These are phyloP conservation scores for Cyclocybe aegerita DNA, from an alignment of 768 basidiomycete species.

Conservation along the genomic window DNA sequence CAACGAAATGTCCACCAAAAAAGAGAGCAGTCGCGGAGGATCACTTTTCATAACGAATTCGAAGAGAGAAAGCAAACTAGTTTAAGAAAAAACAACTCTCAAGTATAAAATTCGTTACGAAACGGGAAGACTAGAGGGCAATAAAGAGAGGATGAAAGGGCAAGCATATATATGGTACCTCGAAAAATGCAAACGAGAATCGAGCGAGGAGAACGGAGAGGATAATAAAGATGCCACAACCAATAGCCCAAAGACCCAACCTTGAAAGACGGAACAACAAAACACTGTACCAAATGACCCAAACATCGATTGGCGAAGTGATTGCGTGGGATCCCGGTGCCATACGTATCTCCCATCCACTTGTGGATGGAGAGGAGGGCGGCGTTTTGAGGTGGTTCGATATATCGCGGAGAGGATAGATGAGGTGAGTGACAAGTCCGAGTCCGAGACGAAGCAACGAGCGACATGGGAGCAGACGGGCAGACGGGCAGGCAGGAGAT, in stretches of 20 bases:
- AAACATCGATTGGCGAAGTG: conserved; percentile 10
- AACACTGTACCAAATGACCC: conserved; percentile 20
- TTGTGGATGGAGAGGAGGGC: conserved; percentile 23
- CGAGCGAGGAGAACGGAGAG: conserved; percentile 23
- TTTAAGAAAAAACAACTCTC: conserved; percentile 12
- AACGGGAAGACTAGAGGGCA: conserved; percentile 21
- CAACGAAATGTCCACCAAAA: conserved; percentile 13
- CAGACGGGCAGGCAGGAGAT: conserved; percentile 11
- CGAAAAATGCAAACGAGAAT: conserved; percentile 19
- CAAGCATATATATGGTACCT: conserved; percentile 32
- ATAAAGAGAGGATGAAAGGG: conserved; percentile 34
- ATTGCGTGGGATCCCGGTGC: conserved; percentile 36
- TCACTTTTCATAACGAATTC: conserved; percentile 2
- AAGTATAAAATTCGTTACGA: conserved; percentile 16
- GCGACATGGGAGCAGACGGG: conserved; percentile 24
- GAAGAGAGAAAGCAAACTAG: conserved; percentile 12
- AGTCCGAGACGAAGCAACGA: conserved; percentile 24
- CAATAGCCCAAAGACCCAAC: conserved; percentile 56
- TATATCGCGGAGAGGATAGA: conserved; percentile 27
- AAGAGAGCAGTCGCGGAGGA: background rate
- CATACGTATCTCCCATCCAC: conserved; percentile 45
- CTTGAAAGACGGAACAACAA: conserved; percentile 10
- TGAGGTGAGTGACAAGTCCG: conserved; percentile 9
- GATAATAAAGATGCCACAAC: conserved; percentile 57
- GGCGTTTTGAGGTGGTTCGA: conserved; percentile 29